Evolutionary conservation across 1,284 basidiomycete species (phyloP), one percentile per base, ranked within the genome.

Genomic region (Trichosporon ovoides): DNA sequence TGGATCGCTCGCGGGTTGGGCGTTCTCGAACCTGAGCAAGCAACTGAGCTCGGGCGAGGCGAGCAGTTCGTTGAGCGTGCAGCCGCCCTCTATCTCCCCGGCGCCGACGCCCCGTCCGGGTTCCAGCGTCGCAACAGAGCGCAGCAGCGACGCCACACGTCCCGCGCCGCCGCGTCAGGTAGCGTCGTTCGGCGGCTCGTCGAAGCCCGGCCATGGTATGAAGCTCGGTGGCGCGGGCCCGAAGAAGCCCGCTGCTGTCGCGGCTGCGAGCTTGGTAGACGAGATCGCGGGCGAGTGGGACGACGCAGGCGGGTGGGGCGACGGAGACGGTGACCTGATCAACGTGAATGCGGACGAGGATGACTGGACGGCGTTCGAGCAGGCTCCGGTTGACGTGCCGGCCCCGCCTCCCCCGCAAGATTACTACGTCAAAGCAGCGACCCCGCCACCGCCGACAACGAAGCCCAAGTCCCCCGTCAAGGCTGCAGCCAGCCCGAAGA

Each of bases 331-430:
- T 28, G 89, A 95, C 74, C 75, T 95, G 56, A 94, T 95, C 74
- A 91, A 96, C 67, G 85, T 96, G 10, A 87, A 92, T 70, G 91
- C 88, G 1, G 54, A 50, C 43, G 46, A 91, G 70, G 92, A 87
- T 68, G 93, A 96, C 72, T 96, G 93, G 93, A 88, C 84, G 67
- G 87, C 87, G n/a, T 93, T 93, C 64, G 89, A 91, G 76, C 85
- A 82, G 57, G 88, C 87, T 0, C 84, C 75, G 0, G 61, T 68
- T 3, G 70, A 71, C 7, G 67, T 68, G 46, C 67, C 69, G 1
- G 69, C 72, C 6, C 71, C 66, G 1, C 68, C 71, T 7, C 71
- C 64, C 13, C 68, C 62, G 20, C 70, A 71, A 57, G 66, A 59
- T n/a, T 75, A 68, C 60, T 72, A 68, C 52, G 61, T 69, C 24